Evolutionary conservation across 192 early-diverging fungal genomes (phyloP).

Genomic region (Allomyces macrogynus): DNA sequence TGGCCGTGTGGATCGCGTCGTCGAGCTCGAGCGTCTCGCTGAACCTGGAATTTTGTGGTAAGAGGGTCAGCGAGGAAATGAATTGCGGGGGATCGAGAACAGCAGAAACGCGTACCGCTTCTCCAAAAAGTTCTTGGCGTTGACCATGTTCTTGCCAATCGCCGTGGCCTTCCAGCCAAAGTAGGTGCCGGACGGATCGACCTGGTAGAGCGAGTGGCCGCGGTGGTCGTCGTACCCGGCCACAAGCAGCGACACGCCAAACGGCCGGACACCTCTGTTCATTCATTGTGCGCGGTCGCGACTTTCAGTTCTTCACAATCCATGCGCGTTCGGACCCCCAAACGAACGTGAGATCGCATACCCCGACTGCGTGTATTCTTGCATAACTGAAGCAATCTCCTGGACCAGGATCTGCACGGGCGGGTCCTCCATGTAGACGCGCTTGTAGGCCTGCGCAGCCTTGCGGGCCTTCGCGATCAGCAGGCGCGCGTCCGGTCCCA

Average conservation of each 20-base stretch:
- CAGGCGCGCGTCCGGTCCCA: slow-evolving; percentile 97
- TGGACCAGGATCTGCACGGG: slow-evolving; percentile 87
- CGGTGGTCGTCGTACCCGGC: slow-evolving; percentile 76
- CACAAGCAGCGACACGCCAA: slow-evolving; percentile 92
- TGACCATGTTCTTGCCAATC: slow-evolving; percentile 99
- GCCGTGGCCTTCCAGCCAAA: slow-evolving; percentile 98
- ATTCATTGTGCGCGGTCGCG: background rate
- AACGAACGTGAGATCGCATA: slow-evolving; percentile 17
- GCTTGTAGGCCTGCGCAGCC: slow-evolving; percentile 84
- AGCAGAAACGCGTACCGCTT: slow-evolving; percentile 63
- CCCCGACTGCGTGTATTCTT: slow-evolving; percentile 97
- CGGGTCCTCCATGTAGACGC: slow-evolving; percentile 88
- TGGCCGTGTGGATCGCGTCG: slow-evolving; percentile 97
- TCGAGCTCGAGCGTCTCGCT: slow-evolving; percentile 88
- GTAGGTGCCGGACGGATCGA: slow-evolving; percentile 96
- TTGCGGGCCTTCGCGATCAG: slow-evolving; percentile 89
- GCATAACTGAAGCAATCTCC: slow-evolving; percentile 92
- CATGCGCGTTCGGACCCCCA: background rate
- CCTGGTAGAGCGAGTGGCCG: slow-evolving; percentile 88
- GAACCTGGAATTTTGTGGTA: slow-evolving; percentile 18
- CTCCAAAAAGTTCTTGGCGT: slow-evolving; percentile 98
- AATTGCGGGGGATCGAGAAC: background rate
- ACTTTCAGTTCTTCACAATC: background rate
- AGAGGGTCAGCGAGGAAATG: background rate
- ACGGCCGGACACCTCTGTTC: slow-evolving; percentile 88